Percentiles rank a stretch among this genome's conserved stretches.
These are phyloP conservation scores for Termitomyces sp. DNA, from an alignment of 768 basidiomycete species.

Conservation along the genomic window DNA sequence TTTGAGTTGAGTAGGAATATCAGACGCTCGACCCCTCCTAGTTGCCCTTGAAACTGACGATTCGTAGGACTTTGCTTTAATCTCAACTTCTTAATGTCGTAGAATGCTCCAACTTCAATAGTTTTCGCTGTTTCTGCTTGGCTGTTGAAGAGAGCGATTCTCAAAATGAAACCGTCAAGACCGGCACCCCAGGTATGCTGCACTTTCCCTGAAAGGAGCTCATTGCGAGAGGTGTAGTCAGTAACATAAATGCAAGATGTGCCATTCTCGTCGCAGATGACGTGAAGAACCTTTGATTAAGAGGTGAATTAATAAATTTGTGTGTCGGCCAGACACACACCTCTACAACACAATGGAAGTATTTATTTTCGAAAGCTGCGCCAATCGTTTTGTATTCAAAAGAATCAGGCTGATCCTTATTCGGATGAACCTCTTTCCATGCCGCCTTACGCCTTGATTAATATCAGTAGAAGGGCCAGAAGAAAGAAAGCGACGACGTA, in stretches of 20 bases:
- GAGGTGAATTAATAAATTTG: background rate
- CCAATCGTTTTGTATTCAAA: slow-evolving; percentile 43
- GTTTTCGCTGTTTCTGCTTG: slow-evolving; percentile 35
- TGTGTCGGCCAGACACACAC: slow-evolving; percentile 23
- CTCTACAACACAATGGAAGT: slow-evolving; percentile 56
- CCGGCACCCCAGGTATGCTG: slow-evolving; percentile 33
- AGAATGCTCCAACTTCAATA: slow-evolving; percentile 35
- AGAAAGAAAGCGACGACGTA: slow-evolving; percentile 21
- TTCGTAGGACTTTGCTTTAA: slow-evolving; percentile 29
- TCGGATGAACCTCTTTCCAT: slow-evolving; percentile 27
- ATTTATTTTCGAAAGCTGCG: slow-evolving; percentile 34
- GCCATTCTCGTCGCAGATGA: slow-evolving; percentile 24
- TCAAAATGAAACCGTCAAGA: slow-evolving; percentile 47
- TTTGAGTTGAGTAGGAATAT: slow-evolving; percentile 37
- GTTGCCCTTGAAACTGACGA: slow-evolving; percentile 30
- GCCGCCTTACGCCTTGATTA: slow-evolving; percentile 42
- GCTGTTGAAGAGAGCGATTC: slow-evolving; percentile 42
- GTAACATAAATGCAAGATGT: slow-evolving; percentile 48
- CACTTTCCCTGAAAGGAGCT: slow-evolving; percentile 27
- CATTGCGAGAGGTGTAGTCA: slow-evolving; percentile 53
- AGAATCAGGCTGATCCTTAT: slow-evolving; percentile 17
- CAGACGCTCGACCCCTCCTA: slow-evolving; percentile 41
- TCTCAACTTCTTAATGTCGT: slow-evolving; percentile 46
- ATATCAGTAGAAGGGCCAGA: slow-evolving; percentile 2
- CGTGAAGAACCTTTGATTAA: slow-evolving; percentile 39